Evolutionary conservation across 2,329 filamentous ascomycete genomes (phyloP).

Genomic region (Ascochyta lentis): DNA sequence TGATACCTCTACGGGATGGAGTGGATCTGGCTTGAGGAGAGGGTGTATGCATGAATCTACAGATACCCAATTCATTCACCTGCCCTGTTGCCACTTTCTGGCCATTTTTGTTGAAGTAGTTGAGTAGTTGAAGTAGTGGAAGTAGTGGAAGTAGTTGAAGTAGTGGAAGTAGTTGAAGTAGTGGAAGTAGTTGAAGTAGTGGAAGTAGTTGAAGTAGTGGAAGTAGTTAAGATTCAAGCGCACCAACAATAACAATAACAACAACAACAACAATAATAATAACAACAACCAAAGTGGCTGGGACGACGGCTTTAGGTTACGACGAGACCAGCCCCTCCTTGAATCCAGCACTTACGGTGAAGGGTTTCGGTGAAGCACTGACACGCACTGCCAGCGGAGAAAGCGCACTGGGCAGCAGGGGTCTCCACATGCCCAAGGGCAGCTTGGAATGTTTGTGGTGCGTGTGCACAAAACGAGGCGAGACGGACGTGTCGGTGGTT

Average conservation of each 20-base stretch:
- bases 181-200: too few relatives aligned
- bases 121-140: too few relatives aligned
- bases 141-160: too few relatives aligned
- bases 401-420: slow-evolving; percentile 8
- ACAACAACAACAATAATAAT: too few relatives aligned
- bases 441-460: not conserved
- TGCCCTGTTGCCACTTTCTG: not conserved
- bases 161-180: too few relatives aligned
- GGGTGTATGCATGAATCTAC: slow-evolving; percentile 9
- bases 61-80: slow-evolving; percentile 16
- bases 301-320: not conserved
- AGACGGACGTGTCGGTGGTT: too few relatives aligned
- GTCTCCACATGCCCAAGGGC: slow-evolving; percentile 2
- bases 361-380: slow-evolving; percentile 7
- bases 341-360: not conserved
- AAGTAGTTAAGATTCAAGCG: too few relatives aligned
- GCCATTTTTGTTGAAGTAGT: not conserved
- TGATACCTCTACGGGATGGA: slow-evolving; percentile 24
- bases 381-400: slow-evolving; percentile 20
- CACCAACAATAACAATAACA: too few relatives aligned
- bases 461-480: not conserved
- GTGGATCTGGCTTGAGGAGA: not conserved
- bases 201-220: not conserved
- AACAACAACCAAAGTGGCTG: not conserved
- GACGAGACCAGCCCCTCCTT: not conserved